phyloP scores from a whole-genome alignment of 805 yeast species.

The Tetrapisispora nanseiensis region DNA sequence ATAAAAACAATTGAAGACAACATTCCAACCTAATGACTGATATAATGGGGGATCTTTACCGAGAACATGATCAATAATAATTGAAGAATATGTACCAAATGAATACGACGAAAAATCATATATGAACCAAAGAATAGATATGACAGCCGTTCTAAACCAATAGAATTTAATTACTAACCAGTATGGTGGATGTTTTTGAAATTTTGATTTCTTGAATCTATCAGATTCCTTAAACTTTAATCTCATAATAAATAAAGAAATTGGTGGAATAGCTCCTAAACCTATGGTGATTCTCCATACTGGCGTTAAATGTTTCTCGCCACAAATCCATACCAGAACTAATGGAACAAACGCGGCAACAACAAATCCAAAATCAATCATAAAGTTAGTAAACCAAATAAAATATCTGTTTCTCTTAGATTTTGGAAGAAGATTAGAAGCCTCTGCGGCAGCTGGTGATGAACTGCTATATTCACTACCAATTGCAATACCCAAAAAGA shows the following conservation, averaged over 20 bases:
- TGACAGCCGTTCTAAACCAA: slow-evolving; percentile 67
- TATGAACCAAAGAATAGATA: slow-evolving; percentile 78
- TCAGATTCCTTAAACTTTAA: slow-evolving; percentile 65
- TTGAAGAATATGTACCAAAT: slow-evolving; percentile 73
- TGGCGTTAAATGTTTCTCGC: slow-evolving; percentile 56
- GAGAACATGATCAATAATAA: slow-evolving; percentile 51
- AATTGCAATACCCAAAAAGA: slow-evolving; percentile 81
- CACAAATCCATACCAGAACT: slow-evolving; percentile 76
- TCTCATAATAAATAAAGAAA: slow-evolving; percentile 68
- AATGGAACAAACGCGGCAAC: slow-evolving; percentile 76
- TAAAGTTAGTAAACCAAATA: slow-evolving; percentile 76
- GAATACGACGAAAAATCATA: slow-evolving; percentile 86
- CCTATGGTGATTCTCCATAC: slow-evolving; percentile 92
- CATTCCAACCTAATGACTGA: slow-evolving; percentile 85
- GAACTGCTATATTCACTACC: slow-evolving; percentile 96
- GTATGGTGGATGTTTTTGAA: slow-evolving; percentile 61
- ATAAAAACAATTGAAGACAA: slow-evolving; percentile 78
- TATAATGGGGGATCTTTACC: slow-evolving; percentile 51
- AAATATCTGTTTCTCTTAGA: slow-evolving; percentile 86
- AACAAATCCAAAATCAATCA: slow-evolving; percentile 85
- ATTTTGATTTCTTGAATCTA: slow-evolving; percentile 57
- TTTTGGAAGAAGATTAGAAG: slow-evolving; percentile 65
- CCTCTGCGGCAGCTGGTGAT: slow-evolving; percentile 88
- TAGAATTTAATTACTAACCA: slow-evolving; percentile 63
- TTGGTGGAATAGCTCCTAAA: slow-evolving; percentile 82